Conservation (phyloP, 129 eudicot species). For the Helianthus tuberosus region DNA sequence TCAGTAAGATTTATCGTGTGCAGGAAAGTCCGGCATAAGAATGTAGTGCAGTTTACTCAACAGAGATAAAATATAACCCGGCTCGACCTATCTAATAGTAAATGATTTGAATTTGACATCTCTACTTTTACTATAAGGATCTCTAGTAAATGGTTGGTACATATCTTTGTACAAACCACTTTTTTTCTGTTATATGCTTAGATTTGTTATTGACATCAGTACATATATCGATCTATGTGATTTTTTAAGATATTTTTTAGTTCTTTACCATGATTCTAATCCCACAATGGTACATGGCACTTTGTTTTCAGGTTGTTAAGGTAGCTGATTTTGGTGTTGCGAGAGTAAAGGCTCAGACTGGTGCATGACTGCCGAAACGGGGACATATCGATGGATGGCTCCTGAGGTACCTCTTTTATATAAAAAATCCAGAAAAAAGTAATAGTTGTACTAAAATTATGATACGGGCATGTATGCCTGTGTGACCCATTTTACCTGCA, state of each 20-base stretch:
- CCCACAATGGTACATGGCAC: neutral
- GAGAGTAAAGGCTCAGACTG: slow-evolving; percentile 96
- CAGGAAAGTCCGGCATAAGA: no score
- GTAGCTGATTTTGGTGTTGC: slow-evolving; percentile 99
- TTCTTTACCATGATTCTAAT: slow-evolving; percentile 11
- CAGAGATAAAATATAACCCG: neutral
- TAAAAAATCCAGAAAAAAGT: neutral
- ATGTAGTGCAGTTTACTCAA: neutral
- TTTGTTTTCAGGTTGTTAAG: slow-evolving; percentile 79
- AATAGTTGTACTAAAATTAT: neutral
- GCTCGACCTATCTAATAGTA: neutral
- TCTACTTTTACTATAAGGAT: neutral
- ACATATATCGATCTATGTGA: neutral
- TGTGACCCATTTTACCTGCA: neutral
- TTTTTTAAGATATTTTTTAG: neutral
- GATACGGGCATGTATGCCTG: neutral
- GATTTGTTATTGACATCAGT: neutral
- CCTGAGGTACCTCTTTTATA: slow-evolving; percentile 68
- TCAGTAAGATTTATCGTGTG: no score
- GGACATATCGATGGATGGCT: slow-evolving; percentile 99
- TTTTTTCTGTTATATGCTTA: neutral
- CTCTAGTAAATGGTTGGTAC: neutral
- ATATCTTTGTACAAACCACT: neutral
- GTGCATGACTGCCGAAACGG: slow-evolving; percentile 99
- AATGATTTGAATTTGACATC: neutral